These are phyloP conservation scores for Sporisorium graminicola DNA, from an alignment of 1,284 basidiomycete genomes.

Conservation along the genomic window DNA sequence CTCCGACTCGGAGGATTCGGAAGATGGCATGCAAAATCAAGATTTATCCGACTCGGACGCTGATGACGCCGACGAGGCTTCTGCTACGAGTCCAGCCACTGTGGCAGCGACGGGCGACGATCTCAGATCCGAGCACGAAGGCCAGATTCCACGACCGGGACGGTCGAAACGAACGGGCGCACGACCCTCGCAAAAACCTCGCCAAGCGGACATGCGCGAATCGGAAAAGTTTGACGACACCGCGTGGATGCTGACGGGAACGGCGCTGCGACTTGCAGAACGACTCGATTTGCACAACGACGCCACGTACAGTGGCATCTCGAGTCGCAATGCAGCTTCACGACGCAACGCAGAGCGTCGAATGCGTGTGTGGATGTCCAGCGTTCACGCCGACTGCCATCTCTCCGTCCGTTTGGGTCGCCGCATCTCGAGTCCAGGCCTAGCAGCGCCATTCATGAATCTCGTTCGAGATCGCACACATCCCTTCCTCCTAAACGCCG, in stretches of 20 bases:
- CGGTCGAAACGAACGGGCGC: slow-evolving; percentile 8
- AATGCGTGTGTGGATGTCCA: slow-evolving; percentile 57
- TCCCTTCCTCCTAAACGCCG: slow-evolving; percentile 43
- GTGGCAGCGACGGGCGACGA: slow-evolving; percentile 27
- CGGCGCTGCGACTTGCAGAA: slow-evolving; percentile 53
- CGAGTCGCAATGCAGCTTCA: slow-evolving; percentile 40
- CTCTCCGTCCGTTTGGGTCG: slow-evolving; percentile 54
- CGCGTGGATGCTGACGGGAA: slow-evolving; percentile 56
- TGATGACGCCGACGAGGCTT: slow-evolving; percentile 21
- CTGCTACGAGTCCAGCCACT: slow-evolving; percentile 20
- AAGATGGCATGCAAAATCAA: slow-evolving; percentile 21
- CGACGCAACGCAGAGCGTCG: slow-evolving; percentile 50
- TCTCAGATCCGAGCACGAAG: slow-evolving; percentile 35
- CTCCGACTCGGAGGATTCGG: slow-evolving; percentile 41
- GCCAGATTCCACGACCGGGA: slow-evolving; percentile 24
- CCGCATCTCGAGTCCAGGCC: slow-evolving; percentile 51
- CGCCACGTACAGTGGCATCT: slow-evolving; percentile 49
- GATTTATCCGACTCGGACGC: slow-evolving; percentile 15
- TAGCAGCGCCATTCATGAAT: slow-evolving; percentile 53
- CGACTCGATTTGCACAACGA: slow-evolving; percentile 55
- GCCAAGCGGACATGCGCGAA: slow-evolving; percentile 45
- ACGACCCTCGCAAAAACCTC: slow-evolving; percentile 16
- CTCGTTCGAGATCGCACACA: slow-evolving; percentile 51
- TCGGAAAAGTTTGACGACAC: slow-evolving; percentile 57
- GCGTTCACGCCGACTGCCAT: slow-evolving; percentile 57